These are phyloP conservation scores for Pythium insidiosum DNA, from an alignment of 352 stramenopile species.

Conservation along the genomic window DNA sequence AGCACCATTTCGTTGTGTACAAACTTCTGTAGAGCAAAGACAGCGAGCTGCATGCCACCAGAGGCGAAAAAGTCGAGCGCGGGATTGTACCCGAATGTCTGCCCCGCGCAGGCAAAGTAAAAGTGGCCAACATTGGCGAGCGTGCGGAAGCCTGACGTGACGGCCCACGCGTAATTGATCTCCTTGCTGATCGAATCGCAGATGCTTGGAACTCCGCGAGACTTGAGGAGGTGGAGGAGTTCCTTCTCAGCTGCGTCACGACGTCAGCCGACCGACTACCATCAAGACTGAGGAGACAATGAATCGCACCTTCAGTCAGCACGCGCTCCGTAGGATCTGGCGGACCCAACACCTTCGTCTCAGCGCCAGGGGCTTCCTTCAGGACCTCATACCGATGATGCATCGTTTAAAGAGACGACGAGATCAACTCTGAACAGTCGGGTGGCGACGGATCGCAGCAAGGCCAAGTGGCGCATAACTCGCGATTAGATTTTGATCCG, in stretches of 20 bases:
- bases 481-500: no score
- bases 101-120: constrained; percentile 64
- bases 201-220: constrained; percentile 49
- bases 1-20: constrained; percentile 62
- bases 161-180: constrained; percentile 72
- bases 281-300: background rate
- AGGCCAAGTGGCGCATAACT: no score
- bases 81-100: constrained; percentile 62
- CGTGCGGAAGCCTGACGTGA: constrained; percentile 59
- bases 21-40: constrained; percentile 69
- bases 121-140: constrained; percentile 61
- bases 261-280: no score
- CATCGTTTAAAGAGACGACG: no score
- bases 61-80: constrained; percentile 54
- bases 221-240: constrained; percentile 51
- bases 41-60: constrained; percentile 53
- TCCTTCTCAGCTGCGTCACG: constrained; percentile 59
- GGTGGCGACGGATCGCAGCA: no score
- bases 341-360: background rate
- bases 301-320: constrained; percentile 7
- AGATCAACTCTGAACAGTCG: no score
- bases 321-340: constrained; percentile 1
- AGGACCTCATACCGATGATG: constrained; percentile 7
- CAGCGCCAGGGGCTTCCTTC: background rate
- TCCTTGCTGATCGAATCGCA: constrained; percentile 65